Base-by-base conservation (phyloP, 1,284 basidiomycete genomes). In the Coniophora puteana region DNA sequence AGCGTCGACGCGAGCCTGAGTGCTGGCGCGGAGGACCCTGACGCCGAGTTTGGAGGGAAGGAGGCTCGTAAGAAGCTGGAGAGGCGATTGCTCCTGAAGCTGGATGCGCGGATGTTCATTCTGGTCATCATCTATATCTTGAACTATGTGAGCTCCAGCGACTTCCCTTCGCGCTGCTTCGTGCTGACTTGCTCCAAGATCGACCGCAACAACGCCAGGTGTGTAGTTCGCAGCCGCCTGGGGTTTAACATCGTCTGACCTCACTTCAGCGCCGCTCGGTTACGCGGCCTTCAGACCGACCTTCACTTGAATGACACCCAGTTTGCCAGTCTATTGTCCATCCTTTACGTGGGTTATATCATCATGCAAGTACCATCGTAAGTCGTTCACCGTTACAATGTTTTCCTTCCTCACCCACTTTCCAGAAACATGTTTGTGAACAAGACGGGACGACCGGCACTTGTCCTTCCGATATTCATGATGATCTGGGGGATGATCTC, bases 351-450 rank as follows among this genome's bases (percentile, higher is more conserved):
- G 20, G 83, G 81, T 14, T 86, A 88, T 55, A 84, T 86, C 49
- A 62, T 83, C 40, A 83, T 86, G 78, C 84, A 88, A 57, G 73
- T 86, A 38, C 82, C 80, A 11, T 82, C 78, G 78, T 80, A 54
- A 59, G 74, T 58, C n/a, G 14, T 36, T 21, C 22, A 25, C 20
- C n/a, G 25, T n/a, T n/a, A n/a, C n/a, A n/a, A 8, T 32, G 14
- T 29, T 13, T 21, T 11, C n/a, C n/a, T n/a, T n/a, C 11, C n/a
- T 7, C 16, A 6, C 13, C 5, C 14, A 26, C 16, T 23, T n/a
- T 32, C 5, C 35, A 82, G 79, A 13, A 83, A 84, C 53, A 82
- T 83, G 76, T 71, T 83, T 45, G 59, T 87, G 42, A 82, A 85
- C 55, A 72, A 71, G 53, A 76, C 83, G 25, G 82, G 80, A 16